These are phyloP conservation scores for Lachnellula cervina DNA, from an alignment of 2,329 filamentous ascomycete genomes.

Conservation along the genomic window DNA sequence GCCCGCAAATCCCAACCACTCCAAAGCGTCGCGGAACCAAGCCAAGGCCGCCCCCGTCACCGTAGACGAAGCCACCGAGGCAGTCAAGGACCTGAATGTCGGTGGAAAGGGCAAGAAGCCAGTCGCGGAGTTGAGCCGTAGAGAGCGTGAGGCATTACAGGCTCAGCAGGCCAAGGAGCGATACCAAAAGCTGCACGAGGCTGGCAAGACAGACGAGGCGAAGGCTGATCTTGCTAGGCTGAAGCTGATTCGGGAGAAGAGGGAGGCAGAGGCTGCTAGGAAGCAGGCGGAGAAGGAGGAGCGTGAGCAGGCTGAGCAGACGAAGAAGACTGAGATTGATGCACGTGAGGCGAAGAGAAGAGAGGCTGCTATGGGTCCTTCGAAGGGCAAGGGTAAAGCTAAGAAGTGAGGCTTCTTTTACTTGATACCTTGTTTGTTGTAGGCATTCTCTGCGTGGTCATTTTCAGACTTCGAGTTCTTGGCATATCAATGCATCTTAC, in stretches of 20 bases:
- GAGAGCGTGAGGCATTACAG: slow-evolving; percentile 74
- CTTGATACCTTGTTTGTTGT: not conserved
- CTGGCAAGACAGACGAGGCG: slow-evolving; percentile 95
- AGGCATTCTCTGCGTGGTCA: not conserved
- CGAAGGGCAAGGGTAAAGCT: slow-evolving; percentile 24
- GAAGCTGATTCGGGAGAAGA: slow-evolving; percentile 75
- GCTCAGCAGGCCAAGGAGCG: slow-evolving; percentile 83
- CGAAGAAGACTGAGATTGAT: slow-evolving; percentile 43
- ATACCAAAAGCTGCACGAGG: slow-evolving; percentile 86
- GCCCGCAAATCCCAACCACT: slow-evolving; percentile 91
- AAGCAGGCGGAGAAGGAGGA: slow-evolving; percentile 53
- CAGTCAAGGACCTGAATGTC: slow-evolving; percentile 50
- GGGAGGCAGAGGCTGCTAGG: slow-evolving; percentile 75
- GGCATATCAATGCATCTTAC: not conserved
- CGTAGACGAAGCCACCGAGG: slow-evolving; percentile 49
- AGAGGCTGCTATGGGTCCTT: slow-evolving; percentile 30
- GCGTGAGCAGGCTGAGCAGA: slow-evolving; percentile 34
- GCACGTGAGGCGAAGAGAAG: slow-evolving; percentile 40
- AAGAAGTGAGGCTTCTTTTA: slow-evolving; percentile 20
- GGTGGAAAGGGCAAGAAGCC: slow-evolving; percentile 38
- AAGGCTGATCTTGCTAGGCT: slow-evolving; percentile 83
- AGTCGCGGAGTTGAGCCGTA: slow-evolving; percentile 53
- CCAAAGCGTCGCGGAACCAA: slow-evolving; percentile 64
- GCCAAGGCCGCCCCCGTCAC: slow-evolving; percentile 36
- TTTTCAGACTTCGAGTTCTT: not conserved